Evolutionary conservation across 352 stramenopile species (phyloP).

Genomic region (Pythium oligandrum): DNA sequence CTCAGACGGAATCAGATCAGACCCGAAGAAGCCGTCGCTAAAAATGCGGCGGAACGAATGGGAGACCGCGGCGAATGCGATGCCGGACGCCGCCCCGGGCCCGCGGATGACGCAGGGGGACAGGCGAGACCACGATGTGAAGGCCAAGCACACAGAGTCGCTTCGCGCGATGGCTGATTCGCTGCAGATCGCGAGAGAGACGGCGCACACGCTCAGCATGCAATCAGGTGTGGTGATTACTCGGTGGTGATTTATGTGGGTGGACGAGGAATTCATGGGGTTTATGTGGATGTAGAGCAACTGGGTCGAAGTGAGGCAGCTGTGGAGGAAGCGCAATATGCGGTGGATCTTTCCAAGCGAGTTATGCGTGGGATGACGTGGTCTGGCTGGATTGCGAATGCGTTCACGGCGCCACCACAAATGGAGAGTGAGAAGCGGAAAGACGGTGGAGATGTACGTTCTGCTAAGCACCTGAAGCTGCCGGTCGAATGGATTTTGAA

Average conservation of each 20-base stretch:
- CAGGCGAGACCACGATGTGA: neutral
- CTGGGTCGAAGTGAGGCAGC: slow-evolving; percentile 44
- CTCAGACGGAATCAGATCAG: slow-evolving; percentile 6
- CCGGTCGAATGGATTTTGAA: too few species aligned
- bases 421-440: slow-evolving; percentile 2
- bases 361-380: slow-evolving; percentile 69
- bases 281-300: slow-evolving; percentile 29
- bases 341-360: slow-evolving; percentile 51
- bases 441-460: too few species aligned
- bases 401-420: slow-evolving; percentile 38
- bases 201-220: slow-evolving; percentile 58
- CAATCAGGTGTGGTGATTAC: slow-evolving; percentile 32
- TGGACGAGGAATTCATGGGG: neutral
- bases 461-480: too few species aligned
- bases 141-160: slow-evolving; percentile 44
- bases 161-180: slow-evolving; percentile 47
- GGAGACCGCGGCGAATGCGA: slow-evolving; percentile 3
- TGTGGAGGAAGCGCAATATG: slow-evolving; percentile 57
- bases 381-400: slow-evolving; percentile 79
- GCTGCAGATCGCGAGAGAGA: slow-evolving; percentile 40
- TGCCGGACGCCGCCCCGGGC: neutral
- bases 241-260: neutral
- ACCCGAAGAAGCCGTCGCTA: neutral
- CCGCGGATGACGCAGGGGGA: too few species aligned
- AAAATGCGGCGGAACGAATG: slow-evolving; percentile 16